Conservation (phyloP, 2,329 filamentous ascomycete genomes). For the Aureobasidium sp. region DNA sequence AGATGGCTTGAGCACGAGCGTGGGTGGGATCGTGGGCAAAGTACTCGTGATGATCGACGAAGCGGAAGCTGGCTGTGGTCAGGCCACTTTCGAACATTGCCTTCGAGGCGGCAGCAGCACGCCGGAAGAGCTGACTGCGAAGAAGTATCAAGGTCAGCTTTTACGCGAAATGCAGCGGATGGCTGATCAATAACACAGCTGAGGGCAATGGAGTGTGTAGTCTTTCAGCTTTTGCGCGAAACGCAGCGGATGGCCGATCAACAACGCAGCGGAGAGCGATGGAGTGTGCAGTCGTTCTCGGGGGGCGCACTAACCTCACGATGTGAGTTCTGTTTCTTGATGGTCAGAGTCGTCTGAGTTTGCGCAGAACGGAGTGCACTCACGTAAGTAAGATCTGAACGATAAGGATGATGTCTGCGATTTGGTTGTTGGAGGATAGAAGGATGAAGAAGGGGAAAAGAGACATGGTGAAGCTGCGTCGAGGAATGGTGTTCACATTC, state of each 20-base stretch:
- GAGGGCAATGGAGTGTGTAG: background rate
- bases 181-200: background rate
- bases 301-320: background rate
- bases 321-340: background rate
- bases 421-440: background rate
- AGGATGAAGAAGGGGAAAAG: background rate
- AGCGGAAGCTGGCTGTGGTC: slow-evolving; percentile 9
- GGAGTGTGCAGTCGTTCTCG: background rate
- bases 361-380: background rate
- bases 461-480: too few species aligned
- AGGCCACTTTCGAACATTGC: slow-evolving; percentile 17
- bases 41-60: slow-evolving; percentile 18
- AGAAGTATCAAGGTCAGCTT: background rate
- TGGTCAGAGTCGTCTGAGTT: background rate
- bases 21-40: background rate
- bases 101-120: slow-evolving; percentile 24
- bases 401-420: background rate
- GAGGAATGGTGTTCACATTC: too few species aligned
- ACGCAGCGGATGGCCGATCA: background rate
- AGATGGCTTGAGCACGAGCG: slow-evolving; percentile 7
- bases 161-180: background rate
- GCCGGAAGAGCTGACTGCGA: slow-evolving; percentile 18
- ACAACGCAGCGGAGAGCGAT: background rate
- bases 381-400: background rate
- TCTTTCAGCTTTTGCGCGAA: background rate